These are phyloP conservation scores for Aleurites moluccanus DNA, from an alignment of 441 rosid genomes.

Conservation along the genomic window DNA sequence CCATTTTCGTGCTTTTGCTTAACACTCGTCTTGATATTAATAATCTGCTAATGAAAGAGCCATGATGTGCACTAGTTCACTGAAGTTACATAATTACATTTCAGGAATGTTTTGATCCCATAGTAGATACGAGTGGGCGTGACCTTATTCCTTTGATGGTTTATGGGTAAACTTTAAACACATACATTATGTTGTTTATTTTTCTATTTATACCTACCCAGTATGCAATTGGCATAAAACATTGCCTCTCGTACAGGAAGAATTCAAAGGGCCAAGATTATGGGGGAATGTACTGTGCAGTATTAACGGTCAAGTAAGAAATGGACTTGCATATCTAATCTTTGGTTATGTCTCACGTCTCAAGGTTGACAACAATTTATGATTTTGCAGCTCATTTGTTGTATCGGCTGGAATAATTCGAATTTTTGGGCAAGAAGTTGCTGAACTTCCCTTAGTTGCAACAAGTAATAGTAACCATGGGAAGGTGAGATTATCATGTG, in stretches of 20 bases:
- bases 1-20: not conserved
- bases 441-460: constrained; percentile 97
- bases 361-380: constrained; percentile 14
- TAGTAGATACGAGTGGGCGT: constrained; percentile 64
- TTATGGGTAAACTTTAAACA: constrained; percentile 62
- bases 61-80: not conserved
- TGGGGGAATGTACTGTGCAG: constrained; percentile 87
- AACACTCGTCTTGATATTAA: not conserved
- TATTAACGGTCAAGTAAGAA: constrained; percentile 74
- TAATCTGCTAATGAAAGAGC: not conserved
- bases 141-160: constrained; percentile 96
- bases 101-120: constrained; percentile 98
- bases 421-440: constrained; percentile 83
- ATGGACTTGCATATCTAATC: not conserved
- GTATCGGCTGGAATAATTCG: constrained; percentile 91
- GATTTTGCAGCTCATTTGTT: constrained; percentile 39
- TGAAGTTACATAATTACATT: constrained; percentile 19
- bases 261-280: constrained; percentile 95
- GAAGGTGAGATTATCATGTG: constrained; percentile 43
- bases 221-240: not conserved
- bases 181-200: not conserved
- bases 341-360: not conserved
- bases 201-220: not conserved
- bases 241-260: constrained; percentile 48
- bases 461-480: constrained; percentile 63